Conservation (phyloP, 129 eudicot genomes). For the Chrysanthemum lavandulifolium region DNA sequence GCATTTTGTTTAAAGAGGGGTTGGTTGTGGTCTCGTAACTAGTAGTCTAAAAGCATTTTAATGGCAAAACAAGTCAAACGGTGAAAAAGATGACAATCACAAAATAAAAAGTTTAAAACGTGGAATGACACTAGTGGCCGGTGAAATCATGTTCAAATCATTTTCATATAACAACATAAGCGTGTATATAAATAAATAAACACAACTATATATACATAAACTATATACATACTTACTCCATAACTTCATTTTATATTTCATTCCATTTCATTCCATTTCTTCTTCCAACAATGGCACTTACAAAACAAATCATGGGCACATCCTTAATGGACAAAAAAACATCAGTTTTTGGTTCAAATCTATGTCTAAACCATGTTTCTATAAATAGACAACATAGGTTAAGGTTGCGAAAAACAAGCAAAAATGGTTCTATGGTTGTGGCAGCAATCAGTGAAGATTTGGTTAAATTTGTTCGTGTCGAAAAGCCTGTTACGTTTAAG, state of each 20-base stretch:
- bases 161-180: no score
- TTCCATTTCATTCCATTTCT: neutral
- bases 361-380: conserved; percentile 21
- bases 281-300: conserved; percentile 52
- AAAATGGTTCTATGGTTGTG: conserved; percentile 27
- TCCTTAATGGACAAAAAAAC: conserved; percentile 40
- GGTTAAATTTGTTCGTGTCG: conserved; percentile 48
- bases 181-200: no score
- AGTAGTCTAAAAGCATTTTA: no score
- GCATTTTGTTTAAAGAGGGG: no score
- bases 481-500: conserved; percentile 59
- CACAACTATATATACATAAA: conserved; percentile 3
- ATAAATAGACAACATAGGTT: conserved; percentile 20
- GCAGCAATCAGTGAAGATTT: conserved; percentile 86
- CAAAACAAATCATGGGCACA: conserved; percentile 50
- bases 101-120: conserved; percentile 34
- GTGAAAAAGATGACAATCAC: neutral
- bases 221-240: conserved; percentile 1
- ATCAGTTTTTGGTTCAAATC: conserved; percentile 35
- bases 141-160: conserved; percentile 13
- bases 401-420: conserved; percentile 20
- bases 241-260: neutral
- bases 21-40: no score
- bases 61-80: no score
- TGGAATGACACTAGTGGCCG: conserved; percentile 29